Evolutionary conservation across 1,284 basidiomycete genomes (phyloP).

Genomic region (Pascua guehoae): DNA sequence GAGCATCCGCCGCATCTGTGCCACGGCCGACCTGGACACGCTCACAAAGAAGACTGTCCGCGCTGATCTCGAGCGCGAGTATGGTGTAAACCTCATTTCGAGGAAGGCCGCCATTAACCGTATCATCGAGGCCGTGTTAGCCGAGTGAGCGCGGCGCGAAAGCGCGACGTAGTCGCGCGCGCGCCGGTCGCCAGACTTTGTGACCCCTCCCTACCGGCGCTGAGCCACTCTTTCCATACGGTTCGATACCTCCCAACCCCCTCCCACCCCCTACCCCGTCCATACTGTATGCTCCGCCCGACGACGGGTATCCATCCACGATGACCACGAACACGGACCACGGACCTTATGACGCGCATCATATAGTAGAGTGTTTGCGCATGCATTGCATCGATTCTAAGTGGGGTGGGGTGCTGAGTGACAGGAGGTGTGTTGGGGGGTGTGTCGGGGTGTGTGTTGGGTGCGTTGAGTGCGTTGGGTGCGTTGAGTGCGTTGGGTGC

Average conservation of each 20-base stretch:
- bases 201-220: not conserved
- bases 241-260: not conserved
- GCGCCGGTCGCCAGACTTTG: no score
- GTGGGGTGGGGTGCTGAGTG: no score
- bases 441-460: no score
- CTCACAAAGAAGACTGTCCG: conserved; percentile 87
- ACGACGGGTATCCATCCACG: no score
- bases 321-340: no score
- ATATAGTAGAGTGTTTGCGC: no score
- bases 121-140: conserved; percentile 46
- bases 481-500: no score
- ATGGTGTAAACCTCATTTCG: conserved; percentile 53
- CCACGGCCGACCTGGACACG: conserved; percentile 73
- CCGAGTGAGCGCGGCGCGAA: conserved; percentile 13
- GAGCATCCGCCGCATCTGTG: conserved; percentile 67
- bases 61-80: conserved; percentile 71
- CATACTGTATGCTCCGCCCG: no score
- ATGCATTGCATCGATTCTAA: no score
- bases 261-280: not conserved
- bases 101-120: conserved; percentile 51
- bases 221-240: not conserved
- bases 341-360: no score
- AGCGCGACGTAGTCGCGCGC: not conserved
- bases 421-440: no score
- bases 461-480: no score